Evolutionary conservation across 2,329 filamentous ascomycete genomes (phyloP), one percentile per base, ranked within the genome.

Genomic region (Eutypa lata): DNA sequence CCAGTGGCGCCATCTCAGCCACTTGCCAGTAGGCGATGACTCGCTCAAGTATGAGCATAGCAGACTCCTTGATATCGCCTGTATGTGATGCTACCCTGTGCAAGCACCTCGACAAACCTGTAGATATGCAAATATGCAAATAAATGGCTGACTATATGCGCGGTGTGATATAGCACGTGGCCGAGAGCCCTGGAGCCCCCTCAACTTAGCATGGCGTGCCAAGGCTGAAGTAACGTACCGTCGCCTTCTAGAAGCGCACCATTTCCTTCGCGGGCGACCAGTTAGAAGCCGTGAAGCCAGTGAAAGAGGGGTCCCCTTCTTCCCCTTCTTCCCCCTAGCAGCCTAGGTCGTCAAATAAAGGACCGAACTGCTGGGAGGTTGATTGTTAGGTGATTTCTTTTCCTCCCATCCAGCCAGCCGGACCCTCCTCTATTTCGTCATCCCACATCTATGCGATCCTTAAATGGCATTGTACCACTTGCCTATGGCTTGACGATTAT

Each of bases 351-450:
- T 31, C 10, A 31, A 21, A 6, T n/a, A 42, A n/a, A 21, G 38
- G n/a, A 8, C 13, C n/a, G 38, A 11, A 11, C 38, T 19, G 14
- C 38, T 21, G 18, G 19, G 38, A 42, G 38, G 38, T 19, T 10
- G n/a, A 19, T 10, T 42, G 26, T 31, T 31, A 31, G 26, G 26
- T 31, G 26, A 10, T 31, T 31, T 31, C 10, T 10, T 31, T 5
- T 10, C 26, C 26, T 10, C 10, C 26, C 3, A 21, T 7, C 35
- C 21, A 40, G 35, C 35, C 19, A 37, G 33, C n/a, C 19, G 14
- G 31, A 26, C 35, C 47, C 43, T 33, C 47, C 51, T 51, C 38
- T 37, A 51, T 59, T 54, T 55, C 55, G 57, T 61, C 59, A 61
- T 59, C 47, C 47, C 54, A 53, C 59, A 51, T 48, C 53, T 10